phyloP scores from a whole-genome alignment of 169 alveolate species.

The Toxoplasma gondii region DNA sequence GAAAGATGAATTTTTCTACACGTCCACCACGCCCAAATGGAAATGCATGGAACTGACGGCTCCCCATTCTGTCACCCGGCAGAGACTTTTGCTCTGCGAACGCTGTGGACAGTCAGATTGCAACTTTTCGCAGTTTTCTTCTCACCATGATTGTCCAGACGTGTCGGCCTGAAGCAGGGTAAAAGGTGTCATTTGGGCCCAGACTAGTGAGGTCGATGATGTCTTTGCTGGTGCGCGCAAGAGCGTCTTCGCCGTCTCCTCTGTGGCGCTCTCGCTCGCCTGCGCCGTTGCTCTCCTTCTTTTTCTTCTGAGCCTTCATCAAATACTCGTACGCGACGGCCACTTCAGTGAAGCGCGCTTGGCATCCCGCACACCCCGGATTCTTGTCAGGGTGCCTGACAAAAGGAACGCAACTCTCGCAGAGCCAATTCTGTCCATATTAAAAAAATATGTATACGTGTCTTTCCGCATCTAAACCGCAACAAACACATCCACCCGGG shows the following conservation, averaged over 20 bases:
- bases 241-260: background rate
- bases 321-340: conserved; percentile 59
- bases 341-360: conserved; percentile 54
- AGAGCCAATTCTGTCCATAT: too few species aligned
- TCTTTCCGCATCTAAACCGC: too few species aligned
- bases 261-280: background rate
- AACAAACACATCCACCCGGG: too few species aligned
- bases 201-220: conserved; percentile 50
- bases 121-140: too few species aligned
- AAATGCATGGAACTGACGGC: too few species aligned
- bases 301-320: conserved; percentile 37
- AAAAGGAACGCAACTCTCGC: too few species aligned
- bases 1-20: too few species aligned
- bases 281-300: conserved; percentile 19
- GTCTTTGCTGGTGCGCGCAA: conserved; percentile 30
- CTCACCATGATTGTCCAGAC: conserved; percentile 66
- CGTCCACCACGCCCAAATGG: too few species aligned
- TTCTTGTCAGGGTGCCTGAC: conserved; percentile 65
- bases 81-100: too few species aligned
- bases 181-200: conserved; percentile 44
- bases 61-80: too few species aligned
- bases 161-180: conserved; percentile 38
- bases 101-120: too few species aligned
- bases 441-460: too few species aligned
- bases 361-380: conserved; percentile 62